phyloP scores from a whole-genome alignment of 345 rosid genomes.

The Cochlearia excelsa region DNA sequence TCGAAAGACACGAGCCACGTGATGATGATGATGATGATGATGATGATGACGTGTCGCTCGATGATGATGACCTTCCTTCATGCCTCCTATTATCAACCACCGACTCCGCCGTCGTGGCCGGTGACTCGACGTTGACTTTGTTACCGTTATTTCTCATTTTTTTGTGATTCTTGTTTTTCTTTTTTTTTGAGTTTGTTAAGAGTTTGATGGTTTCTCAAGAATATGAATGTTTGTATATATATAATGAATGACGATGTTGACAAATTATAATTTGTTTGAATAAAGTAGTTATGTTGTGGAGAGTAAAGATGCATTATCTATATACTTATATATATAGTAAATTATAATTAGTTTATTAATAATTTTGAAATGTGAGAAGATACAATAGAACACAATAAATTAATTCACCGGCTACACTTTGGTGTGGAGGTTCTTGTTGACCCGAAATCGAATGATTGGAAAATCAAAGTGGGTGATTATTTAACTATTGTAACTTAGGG shows the following conservation, averaged over 20 bases:
- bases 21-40: not conserved
- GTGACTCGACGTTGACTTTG: slow-evolving; percentile 6
- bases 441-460: too few species aligned
- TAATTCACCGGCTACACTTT: too few species aligned
- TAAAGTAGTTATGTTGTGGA: slow-evolving; percentile 13
- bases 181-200: slow-evolving; percentile 15
- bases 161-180: not conserved
- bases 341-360: not conserved
- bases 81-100: slow-evolving; percentile 4
- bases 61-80: slow-evolving; percentile 10
- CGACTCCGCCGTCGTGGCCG: not conserved
- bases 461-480: too few species aligned
- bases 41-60: slow-evolving; percentile 22
- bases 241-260: slow-evolving; percentile 3
- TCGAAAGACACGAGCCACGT: slow-evolving; percentile 21
- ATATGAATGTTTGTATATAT: slow-evolving; percentile 1
- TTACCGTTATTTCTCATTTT: slow-evolving; percentile 31
- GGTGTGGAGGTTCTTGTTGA: too few species aligned
- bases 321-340: not conserved
- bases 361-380: too few species aligned
- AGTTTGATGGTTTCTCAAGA: slow-evolving; percentile 1
- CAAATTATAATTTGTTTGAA: slow-evolving; percentile 12
- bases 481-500: not conserved
- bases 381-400: too few species aligned
- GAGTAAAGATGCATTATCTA: slow-evolving; percentile 5